phyloP scores from a whole-genome alignment of 2,329 filamentous ascomycete genomes.

The Ceratocystis harringtonii region DNA sequence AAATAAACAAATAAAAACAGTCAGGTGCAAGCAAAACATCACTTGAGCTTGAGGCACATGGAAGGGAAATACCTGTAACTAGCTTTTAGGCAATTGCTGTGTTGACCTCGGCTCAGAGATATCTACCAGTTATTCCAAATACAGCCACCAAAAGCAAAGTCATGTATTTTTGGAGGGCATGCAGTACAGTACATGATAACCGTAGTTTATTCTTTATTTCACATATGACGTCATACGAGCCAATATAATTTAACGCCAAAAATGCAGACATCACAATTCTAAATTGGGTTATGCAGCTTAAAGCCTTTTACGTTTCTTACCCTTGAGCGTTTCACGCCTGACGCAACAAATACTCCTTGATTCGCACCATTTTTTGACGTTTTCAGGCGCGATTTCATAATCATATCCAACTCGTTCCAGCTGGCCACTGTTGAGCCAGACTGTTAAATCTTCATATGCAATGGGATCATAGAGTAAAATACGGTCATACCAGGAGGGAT shows the following conservation, averaged over 20 bases:
- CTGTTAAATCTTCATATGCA: constrained; percentile 67
- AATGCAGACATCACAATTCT: neutral
- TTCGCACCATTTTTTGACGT: constrained; percentile 84
- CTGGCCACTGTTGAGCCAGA: constrained; percentile 65
- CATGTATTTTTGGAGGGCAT: neutral
- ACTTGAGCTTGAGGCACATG: neutral
- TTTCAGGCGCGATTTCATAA: constrained; percentile 43
- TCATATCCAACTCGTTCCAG: constrained; percentile 49
- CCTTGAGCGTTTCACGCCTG: constrained; percentile 43
- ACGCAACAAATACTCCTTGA: constrained; percentile 72
- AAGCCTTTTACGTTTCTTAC: constrained; percentile 39
- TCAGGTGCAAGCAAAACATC: neutral
- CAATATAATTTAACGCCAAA: neutral
- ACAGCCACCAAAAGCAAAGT: neutral
- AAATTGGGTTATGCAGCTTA: constrained; percentile 9
- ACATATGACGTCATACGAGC: neutral
- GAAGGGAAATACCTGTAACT: neutral
- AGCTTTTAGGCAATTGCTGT: neutral
- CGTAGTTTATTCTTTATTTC: neutral
- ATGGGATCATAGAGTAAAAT: constrained; percentile 91
- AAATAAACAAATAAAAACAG: neutral
- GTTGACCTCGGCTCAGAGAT: neutral
- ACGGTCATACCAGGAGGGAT: constrained; percentile 74
- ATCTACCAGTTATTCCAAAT: neutral
- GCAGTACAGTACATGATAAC: neutral